Evolutionary conservation across 805 yeast genomes (phyloP).

Genomic region (Priceomyces melissophilus): DNA sequence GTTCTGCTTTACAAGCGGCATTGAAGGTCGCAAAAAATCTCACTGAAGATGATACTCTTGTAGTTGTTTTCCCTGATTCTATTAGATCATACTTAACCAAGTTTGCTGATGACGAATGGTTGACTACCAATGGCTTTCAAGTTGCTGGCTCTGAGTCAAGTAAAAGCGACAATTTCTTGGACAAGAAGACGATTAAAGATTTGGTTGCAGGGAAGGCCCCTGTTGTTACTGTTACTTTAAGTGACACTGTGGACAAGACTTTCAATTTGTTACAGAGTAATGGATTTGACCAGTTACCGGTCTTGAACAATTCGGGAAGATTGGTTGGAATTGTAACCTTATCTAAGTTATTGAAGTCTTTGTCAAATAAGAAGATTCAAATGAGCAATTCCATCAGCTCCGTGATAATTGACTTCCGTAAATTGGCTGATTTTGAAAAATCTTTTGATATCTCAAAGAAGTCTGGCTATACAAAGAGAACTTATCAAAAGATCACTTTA

Average conservation of each 20-base stretch:
- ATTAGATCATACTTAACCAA: slow-evolving; percentile 83
- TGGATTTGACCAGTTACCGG: slow-evolving; percentile 86
- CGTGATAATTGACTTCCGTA: slow-evolving; percentile 72
- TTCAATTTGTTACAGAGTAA: slow-evolving; percentile 67
- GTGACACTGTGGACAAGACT: slow-evolving; percentile 60
- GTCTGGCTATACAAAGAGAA: slow-evolving; percentile 57
- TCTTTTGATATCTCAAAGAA: slow-evolving; percentile 58
- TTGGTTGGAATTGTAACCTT: slow-evolving; percentile 75
- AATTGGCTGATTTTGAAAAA: slow-evolving; percentile 62
- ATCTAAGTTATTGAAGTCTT: slow-evolving; percentile 63
- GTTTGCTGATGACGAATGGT: slow-evolving; percentile 90
- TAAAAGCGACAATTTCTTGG: slow-evolving; percentile 41
- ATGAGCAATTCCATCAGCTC: slow-evolving; percentile 52
- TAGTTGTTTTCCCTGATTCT: slow-evolving; percentile 82
- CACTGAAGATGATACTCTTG: slow-evolving; percentile 70
- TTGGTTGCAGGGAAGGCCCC: slow-evolving; percentile 65
- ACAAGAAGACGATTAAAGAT: slow-evolving; percentile 53
- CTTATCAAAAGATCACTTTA: slow-evolving; percentile 62
- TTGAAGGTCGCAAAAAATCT: slow-evolving; percentile 64
- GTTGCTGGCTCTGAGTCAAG: slow-evolving; percentile 46
- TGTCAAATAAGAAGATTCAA: slow-evolving; percentile 60
- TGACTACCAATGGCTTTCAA: slow-evolving; percentile 68
- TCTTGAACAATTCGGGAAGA: slow-evolving; percentile 55
- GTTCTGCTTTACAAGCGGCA: slow-evolving; percentile 79
- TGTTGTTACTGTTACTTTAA: slow-evolving; percentile 66